Evolutionary conservation across 2,329 filamentous ascomycete species (phyloP).

Genomic region (Lizonia empirigonia): DNA sequence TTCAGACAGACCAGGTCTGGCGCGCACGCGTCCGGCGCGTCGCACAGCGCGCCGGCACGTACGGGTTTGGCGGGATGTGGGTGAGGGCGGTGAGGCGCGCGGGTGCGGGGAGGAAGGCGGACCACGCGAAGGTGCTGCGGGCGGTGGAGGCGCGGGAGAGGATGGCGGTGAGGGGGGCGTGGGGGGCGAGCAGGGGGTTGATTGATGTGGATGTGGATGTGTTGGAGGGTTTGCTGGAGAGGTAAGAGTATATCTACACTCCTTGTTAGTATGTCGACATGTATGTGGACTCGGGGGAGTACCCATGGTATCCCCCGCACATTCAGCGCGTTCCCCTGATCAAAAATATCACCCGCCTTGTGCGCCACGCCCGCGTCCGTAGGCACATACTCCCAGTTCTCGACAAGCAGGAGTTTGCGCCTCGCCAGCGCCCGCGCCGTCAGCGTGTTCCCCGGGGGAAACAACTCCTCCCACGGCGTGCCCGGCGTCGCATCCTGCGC

Average conservation of each 20-base stretch:
- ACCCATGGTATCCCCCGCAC: constrained; percentile 47
- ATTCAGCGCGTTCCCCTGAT: constrained; percentile 45
- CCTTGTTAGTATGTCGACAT: constrained; percentile 2
- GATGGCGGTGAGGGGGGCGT: constrained; percentile 30
- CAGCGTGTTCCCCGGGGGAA: constrained; percentile 43
- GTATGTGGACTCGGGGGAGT: background rate
- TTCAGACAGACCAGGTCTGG: constrained; percentile 42
- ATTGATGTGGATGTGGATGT: constrained; percentile 32
- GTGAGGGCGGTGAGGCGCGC: constrained; percentile 27
- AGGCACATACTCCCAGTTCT: constrained; percentile 41
- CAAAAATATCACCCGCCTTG: constrained; percentile 42
- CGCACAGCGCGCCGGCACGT: constrained; percentile 38
- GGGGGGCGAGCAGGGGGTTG: constrained; percentile 32
- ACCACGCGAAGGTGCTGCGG: constrained; percentile 42
- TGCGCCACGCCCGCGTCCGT: constrained; percentile 33
- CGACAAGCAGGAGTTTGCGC: constrained; percentile 42
- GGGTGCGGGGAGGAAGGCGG: constrained; percentile 30
- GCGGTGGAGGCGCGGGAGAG: constrained; percentile 30
- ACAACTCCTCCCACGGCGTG: constrained; percentile 43
- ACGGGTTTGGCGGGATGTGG: constrained; percentile 35
- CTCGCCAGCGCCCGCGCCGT: constrained; percentile 33
- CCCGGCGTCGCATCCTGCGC: constrained; percentile 33
- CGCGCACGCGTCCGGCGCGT: constrained; percentile 33
- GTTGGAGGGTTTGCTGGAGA: constrained; percentile 32
- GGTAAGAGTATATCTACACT: constrained; percentile 38